phyloP scores from a whole-genome alignment of 1,284 basidiomycete genomes.

The Papiliotrema fonsecae region DNA sequence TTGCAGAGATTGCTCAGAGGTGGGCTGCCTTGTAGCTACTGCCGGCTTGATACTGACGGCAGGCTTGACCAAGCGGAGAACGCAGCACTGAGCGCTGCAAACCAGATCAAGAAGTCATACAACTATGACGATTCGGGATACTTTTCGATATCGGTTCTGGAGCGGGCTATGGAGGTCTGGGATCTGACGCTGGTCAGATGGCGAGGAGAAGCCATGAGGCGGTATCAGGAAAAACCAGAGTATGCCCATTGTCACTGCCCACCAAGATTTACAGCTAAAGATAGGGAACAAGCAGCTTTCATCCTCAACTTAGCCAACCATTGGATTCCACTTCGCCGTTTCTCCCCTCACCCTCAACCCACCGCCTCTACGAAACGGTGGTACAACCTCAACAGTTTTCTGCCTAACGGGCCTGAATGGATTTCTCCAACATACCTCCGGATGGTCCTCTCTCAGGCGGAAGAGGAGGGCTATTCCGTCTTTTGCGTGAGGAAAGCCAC shows the following conservation, averaged over 20 bases:
- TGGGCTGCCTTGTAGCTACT: conserved; percentile 22
- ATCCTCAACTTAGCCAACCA: conserved; percentile 81
- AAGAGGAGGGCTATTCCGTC: conserved; percentile 82
- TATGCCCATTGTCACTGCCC: conserved; percentile 44
- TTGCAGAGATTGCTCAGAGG: conserved; percentile 68
- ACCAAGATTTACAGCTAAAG: neutral
- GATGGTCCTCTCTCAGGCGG: conserved; percentile 81
- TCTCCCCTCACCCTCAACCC: conserved; percentile 45
- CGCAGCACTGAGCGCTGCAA: conserved; percentile 29
- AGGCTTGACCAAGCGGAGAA: conserved; percentile 52
- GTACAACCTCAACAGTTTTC: conserved; percentile 87
- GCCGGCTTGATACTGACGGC: conserved; percentile 18
- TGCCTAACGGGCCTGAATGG: conserved; percentile 65
- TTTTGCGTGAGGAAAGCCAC: conserved; percentile 60
- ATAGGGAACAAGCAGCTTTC: conserved; percentile 76
- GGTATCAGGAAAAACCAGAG: conserved; percentile 73
- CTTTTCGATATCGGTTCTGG: conserved; percentile 58
- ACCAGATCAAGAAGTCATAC: conserved; percentile 53
- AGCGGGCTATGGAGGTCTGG: conserved; percentile 69
- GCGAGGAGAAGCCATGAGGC: conserved; percentile 74
- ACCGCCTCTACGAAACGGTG: conserved; percentile 55
- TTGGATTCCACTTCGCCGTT: conserved; percentile 83
- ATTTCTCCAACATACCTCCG: conserved; percentile 75
- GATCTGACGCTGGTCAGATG: conserved; percentile 75
- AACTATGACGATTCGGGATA: conserved; percentile 94